Base-by-base conservation (phyloP, 257 asterid genomes). In the Parsonsia alboflavescens region DNA sequence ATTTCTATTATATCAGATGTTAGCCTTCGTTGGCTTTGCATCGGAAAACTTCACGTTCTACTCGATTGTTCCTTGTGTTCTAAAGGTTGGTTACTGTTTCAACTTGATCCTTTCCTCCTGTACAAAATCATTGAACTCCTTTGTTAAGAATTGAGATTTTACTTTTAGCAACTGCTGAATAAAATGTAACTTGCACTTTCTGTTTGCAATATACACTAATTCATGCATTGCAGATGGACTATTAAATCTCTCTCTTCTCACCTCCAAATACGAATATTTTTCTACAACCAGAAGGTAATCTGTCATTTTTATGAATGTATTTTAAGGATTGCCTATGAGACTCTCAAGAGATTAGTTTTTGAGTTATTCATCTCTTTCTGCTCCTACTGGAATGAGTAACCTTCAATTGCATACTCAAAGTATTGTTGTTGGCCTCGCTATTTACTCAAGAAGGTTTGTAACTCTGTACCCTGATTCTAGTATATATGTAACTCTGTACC, bases 191-290 rank as follows among this genome's bases (percentile, higher is more conserved):
- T 68, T 42, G 6, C 12, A 5, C 2, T 4, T 1, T 3, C 39
- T 33, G 39, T 33, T n/a, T 33, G 39, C 1, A 33, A 33, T 33
- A 33, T 33, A 33, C 39, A 33, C 39, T 49, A 36, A 59, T 58
- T 24, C 69, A 33, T 33, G 39, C 39, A 33, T 1, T 48, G 54
- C 89, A 90, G 97, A 82, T 80, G 83, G 82, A 17, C 68, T 92
- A 75, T 85, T 89, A 81, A 90, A 86, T 82, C 93, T 92, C 36
- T 92, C 97, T 19, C 81, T 92, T 68, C 86, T 92, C 15, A 92
- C 97, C 72, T 88, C 97, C 13, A 92, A 88, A 61, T 90, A 28
- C 82, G 90, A 73, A 81, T 86, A 54, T 88, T 92, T 79, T 75
- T 90, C 87, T 92, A 92, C 88, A 85, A 87, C 74, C 96, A 90